Evolutionary conservation across 441 rosid species (phyloP), one percentile per base, ranked within the genome.

Genomic region (Gossypium trilobum): DNA sequence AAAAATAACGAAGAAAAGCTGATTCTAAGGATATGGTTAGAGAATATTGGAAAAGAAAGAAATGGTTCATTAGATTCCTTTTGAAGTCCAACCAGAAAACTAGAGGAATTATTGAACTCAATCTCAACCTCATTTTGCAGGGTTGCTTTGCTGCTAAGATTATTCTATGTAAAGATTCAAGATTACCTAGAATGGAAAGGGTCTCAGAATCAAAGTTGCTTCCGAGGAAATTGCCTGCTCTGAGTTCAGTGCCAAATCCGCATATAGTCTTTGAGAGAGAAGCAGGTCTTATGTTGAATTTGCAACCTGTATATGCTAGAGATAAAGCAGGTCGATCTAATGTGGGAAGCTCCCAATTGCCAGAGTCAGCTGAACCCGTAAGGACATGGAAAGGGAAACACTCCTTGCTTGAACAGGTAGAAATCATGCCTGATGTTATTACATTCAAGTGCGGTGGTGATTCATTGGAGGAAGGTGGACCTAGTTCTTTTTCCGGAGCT

Each of bases 401-500:
- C 51, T 87, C 82, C 44, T 39, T 84, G 72, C 74, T 82, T 8
- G 81, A 85, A 71, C 78, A 61, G 59, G 90, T 85, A 72, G 96
- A 88, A n/a, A 31, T 51, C 51, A 83, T 75, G 77, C 78, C 71
- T 65, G 87, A 79, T 59, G 85, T 79, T 77, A 66, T 82, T 59
- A 63, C 77, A 54, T 85, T 81, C 58, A 87, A 88, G 64, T 83
- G 77, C 58, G 79, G 82, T 36, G 72, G 78, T 72, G 91, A 91
- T 77, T 85, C 85, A 63, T 79, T 82, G 71, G 97, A 89, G 69
- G 97, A 93, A 66, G 80, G 81, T 77, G 91, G 92, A 36, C 75
- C 95, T 6, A 85, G 86, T 81, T 86, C 85, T 1, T 93, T 93
- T 77, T 90, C 86, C 13, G 95, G 98, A 29, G 98, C 83, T 78